phyloP scores from a whole-genome alignment of 1,284 basidiomycete genomes.

The Cryptococcus sp. region DNA sequence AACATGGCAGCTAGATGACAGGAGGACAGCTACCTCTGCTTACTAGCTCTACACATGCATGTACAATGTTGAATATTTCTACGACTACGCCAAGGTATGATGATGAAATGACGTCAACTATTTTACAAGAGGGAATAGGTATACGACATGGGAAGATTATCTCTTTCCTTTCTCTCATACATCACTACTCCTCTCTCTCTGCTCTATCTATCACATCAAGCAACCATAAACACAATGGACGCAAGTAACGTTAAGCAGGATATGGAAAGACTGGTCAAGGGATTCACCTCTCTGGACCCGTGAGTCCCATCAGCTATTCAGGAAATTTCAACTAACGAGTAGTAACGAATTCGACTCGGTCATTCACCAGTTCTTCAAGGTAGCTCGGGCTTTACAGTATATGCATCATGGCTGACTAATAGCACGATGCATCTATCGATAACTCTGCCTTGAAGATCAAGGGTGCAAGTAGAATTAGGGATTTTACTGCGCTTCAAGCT shows the following conservation, averaged over 20 bases:
- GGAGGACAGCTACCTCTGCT: too few species aligned
- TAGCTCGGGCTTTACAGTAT: constrained; percentile 1
- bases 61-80: too few species aligned
- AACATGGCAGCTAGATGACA: too few species aligned
- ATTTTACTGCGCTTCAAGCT: constrained; percentile 23
- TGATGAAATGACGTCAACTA: not conserved
- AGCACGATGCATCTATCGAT: constrained; percentile 15
- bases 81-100: not conserved
- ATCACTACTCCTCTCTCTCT: constrained; percentile 1
- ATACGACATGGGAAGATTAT: too few species aligned
- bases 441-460: constrained; percentile 13
- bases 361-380: constrained; percentile 35
- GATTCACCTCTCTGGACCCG: constrained; percentile 32
- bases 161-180: not conserved
- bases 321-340: constrained; percentile 1
- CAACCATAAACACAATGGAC: constrained; percentile 19
- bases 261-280: constrained; percentile 21
- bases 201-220: not conserved
- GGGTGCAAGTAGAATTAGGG: constrained; percentile 29
- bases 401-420: not conserved
- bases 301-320: constrained; percentile 15
- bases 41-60: too few species aligned
- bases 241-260: constrained; percentile 14
- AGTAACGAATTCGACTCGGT: constrained; percentile 28
- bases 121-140: not conserved